Conservation (phyloP, 2,329 filamentous ascomycete species). For the Penicillium sp. region DNA sequence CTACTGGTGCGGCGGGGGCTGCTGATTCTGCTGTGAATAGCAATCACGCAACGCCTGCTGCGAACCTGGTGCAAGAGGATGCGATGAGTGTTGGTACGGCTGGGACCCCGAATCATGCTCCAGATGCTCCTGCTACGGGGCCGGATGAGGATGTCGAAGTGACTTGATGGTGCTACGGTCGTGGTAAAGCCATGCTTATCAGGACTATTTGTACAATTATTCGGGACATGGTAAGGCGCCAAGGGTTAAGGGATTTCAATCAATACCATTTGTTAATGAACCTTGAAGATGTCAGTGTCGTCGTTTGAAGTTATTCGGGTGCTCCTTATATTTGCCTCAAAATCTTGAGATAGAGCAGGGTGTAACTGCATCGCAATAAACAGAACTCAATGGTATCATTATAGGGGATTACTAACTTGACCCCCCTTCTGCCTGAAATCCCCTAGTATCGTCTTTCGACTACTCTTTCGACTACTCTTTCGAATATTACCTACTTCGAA, state of each 20-base stretch:
- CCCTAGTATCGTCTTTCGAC: no score
- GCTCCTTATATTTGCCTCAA: no score
- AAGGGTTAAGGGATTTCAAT: background rate
- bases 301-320: background rate
- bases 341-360: no score
- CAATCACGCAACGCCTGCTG: constrained; percentile 21
- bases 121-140: constrained; percentile 17
- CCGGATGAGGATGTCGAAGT: constrained; percentile 37
- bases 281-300: background rate
- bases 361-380: constrained; percentile 11
- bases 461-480: no score
- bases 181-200: background rate
- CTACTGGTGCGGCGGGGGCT: constrained; percentile 15
- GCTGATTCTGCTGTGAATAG: constrained; percentile 28
- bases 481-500: no score
- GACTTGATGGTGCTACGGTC: constrained; percentile 21
- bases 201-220: background rate
- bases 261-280: constrained; percentile 20
- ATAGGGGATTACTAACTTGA: no score
- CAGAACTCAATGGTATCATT: constrained; percentile 9
- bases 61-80: constrained; percentile 26
- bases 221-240: constrained; percentile 5
- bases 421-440: no score
- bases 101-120: constrained; percentile 25
- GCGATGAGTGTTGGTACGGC: constrained; percentile 25